Percentiles rank a stretch among this genome's conserved stretches.
These are phyloP conservation scores for Colletotrichum sp. DNA, from an alignment of 2,329 filamentous ascomycete genomes.

Conservation along the genomic window DNA sequence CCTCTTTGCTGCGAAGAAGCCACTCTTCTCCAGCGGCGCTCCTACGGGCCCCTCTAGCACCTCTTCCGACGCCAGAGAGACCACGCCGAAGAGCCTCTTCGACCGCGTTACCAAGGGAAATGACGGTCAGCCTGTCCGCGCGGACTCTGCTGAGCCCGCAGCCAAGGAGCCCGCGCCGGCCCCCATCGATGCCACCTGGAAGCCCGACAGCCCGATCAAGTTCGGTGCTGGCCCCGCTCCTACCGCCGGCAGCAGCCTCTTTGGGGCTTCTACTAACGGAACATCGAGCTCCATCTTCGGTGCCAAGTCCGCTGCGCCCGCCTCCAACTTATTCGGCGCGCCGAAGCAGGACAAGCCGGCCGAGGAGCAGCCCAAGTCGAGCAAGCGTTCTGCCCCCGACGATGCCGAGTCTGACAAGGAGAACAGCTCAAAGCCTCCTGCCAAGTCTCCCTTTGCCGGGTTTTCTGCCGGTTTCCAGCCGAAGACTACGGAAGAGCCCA, in stretches of 20 bases:
- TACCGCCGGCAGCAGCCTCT: conserved; percentile 18
- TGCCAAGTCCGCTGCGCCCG: conserved; percentile 35
- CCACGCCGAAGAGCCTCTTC: conserved; percentile 57
- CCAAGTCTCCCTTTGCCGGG: conserved; percentile 29
- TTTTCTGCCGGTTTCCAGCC: conserved; percentile 35
- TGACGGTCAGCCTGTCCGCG: conserved; percentile 55
- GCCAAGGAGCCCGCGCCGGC: conserved; percentile 34
- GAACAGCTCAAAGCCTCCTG: conserved; percentile 41
- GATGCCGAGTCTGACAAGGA: conserved; percentile 50
- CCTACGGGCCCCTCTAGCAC: conserved; percentile 35
- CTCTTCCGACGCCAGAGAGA: conserved; percentile 48
- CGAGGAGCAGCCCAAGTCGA: conserved; percentile 26
- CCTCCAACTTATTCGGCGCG: conserved; percentile 41
- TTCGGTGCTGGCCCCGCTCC: conserved; percentile 45
- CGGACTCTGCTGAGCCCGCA: conserved; percentile 28
- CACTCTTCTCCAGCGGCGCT: conserved; percentile 17
- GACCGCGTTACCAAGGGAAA: conserved; percentile 58
- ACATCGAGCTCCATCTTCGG: conserved; percentile 38
- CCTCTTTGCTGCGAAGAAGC: conserved; percentile 35
- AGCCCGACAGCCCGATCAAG: conserved; percentile 57
- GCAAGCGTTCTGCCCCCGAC: conserved; percentile 23
- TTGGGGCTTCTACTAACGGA: conserved; percentile 28
- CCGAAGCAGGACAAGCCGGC: conserved; percentile 35
- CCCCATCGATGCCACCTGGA: conserved; percentile 53
- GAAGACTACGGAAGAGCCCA: conserved; percentile 32